These are phyloP conservation scores for Claviceps quebecensis DNA, from an alignment of 2,329 filamentous ascomycete species.

Conservation along the genomic window DNA sequence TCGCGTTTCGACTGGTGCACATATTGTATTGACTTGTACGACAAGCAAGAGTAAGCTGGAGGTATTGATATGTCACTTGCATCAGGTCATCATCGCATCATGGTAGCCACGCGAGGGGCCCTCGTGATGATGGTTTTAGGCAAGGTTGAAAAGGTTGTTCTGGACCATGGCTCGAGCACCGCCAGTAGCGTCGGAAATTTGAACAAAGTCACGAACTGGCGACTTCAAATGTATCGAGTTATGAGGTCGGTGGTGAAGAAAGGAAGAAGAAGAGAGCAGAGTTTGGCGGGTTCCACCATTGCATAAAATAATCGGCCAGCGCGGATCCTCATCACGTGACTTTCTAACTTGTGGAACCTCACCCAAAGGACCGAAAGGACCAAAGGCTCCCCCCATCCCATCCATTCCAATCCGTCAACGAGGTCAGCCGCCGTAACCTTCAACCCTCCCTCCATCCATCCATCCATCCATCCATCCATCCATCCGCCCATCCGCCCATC, in stretches of 20 bases:
- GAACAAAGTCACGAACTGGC: conserved; percentile 21
- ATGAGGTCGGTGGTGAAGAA: conserved; percentile 27
- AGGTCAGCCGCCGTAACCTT: conserved; percentile 22
- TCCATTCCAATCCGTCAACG: conserved; percentile 11
- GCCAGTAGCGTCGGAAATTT: conserved; percentile 27
- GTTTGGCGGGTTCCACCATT: neutral
- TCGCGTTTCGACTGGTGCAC: neutral
- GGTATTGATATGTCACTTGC: conserved; percentile 38
- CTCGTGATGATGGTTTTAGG: conserved; percentile 57
- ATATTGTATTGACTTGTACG: neutral
- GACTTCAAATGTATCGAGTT: conserved; percentile 22
- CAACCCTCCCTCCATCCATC: conserved; percentile 28
- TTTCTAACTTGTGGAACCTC: neutral
- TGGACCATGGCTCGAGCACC: conserved; percentile 41
- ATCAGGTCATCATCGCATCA: conserved; percentile 57
- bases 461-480: conserved; percentile 44
- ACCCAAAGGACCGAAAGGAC: neutral
- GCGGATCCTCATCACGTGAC: neutral
- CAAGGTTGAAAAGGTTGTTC: conserved; percentile 42
- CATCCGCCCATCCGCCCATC: conserved; percentile 30
- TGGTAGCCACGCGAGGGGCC: conserved; percentile 49
- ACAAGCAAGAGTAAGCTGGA: neutral
- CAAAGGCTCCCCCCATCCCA: neutral
- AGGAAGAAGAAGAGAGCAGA: conserved; percentile 8
- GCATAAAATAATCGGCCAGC: neutral